A percentile compares a stretch with the other conserved stretches of the same genome.
These are phyloP conservation scores for Phylloporus scabripes DNA, from an alignment of 768 basidiomycete genomes.

Conservation along the genomic window DNA sequence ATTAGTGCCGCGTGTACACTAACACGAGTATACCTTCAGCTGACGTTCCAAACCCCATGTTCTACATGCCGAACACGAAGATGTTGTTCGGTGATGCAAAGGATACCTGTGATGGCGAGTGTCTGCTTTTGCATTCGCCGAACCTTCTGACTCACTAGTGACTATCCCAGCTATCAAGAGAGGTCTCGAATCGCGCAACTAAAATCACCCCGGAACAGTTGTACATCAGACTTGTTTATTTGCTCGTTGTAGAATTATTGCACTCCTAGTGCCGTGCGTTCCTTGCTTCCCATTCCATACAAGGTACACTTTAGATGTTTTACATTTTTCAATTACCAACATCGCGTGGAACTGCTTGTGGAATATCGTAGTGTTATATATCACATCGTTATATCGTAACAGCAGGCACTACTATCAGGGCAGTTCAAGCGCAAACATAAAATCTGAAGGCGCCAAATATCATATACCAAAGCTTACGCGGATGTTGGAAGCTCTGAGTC, in stretches of 20 bases:
- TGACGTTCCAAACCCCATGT: constrained; percentile 91
- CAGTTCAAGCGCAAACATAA: constrained; percentile 4
- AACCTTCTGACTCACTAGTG: neutral
- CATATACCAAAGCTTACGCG: constrained; percentile 16
- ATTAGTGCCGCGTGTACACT: neutral
- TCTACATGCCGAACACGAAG: constrained; percentile 85
- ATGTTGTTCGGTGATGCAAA: constrained; percentile 94
- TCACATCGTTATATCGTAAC: constrained; percentile 27
- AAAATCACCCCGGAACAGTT: constrained; percentile 6
- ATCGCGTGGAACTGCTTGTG: constrained; percentile 6
- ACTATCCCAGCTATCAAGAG: constrained; percentile 50
- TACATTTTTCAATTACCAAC: constrained; percentile 8
- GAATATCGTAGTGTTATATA: constrained; percentile 25
- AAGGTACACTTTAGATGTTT: neutral
- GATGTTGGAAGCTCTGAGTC: constrained; percentile 16
- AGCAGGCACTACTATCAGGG: constrained; percentile 7
- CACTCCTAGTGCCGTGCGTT: neutral
- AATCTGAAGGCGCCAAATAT: constrained; percentile 18
- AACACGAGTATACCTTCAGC: constrained; percentile 38
- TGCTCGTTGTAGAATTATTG: constrained; percentile 15
- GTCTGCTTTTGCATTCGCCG: neutral
- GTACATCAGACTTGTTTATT: constrained; percentile 15
- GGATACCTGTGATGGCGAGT: constrained; percentile 78
- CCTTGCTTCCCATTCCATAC: neutral
- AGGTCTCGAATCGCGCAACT: constrained; percentile 41